Evolutionary conservation across 202 grass and related monocot species (phyloP).

Genomic region (Panicum virgatum): DNA sequence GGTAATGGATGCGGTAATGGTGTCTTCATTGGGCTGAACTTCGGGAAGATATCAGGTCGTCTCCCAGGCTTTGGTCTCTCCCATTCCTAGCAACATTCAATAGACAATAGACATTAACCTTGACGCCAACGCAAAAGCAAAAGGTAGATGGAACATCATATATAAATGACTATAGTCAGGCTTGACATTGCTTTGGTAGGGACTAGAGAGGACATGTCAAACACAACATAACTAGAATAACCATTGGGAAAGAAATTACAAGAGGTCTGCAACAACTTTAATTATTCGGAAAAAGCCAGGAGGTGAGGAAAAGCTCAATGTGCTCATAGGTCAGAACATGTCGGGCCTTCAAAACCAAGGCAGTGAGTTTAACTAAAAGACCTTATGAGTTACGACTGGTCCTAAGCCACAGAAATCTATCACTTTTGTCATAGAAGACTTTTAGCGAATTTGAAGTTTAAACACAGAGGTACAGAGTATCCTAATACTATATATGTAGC

Average conservation of each 20-base stretch:
- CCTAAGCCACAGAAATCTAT: neutral
- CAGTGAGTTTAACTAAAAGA: neutral
- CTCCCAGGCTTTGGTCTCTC: constrained; percentile 71
- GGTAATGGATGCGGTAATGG: constrained; percentile 65
- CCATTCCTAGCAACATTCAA: constrained; percentile 55
- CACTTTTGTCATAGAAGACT: neutral
- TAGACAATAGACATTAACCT: neutral
- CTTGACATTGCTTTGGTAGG: constrained; percentile 2
- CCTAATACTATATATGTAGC: neutral
- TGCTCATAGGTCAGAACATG: neutral
- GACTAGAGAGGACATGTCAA: neutral
- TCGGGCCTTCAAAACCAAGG: neutral
- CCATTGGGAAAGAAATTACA: neutral
- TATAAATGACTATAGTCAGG: constrained; percentile 4
- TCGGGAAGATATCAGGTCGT: constrained; percentile 72
- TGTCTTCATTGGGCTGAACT: constrained; percentile 80
- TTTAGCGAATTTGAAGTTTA: neutral
- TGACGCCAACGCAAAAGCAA: neutral
- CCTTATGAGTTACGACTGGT: neutral
- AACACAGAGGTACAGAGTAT: neutral
- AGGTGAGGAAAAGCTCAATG: neutral
- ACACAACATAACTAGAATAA: neutral
- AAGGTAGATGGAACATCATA: neutral
- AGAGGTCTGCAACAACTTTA: neutral
- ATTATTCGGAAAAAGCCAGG: neutral